phyloP scores from a whole-genome alignment of 2,329 filamentous ascomycete species.

The Tolypocladium ophioglossoides region DNA sequence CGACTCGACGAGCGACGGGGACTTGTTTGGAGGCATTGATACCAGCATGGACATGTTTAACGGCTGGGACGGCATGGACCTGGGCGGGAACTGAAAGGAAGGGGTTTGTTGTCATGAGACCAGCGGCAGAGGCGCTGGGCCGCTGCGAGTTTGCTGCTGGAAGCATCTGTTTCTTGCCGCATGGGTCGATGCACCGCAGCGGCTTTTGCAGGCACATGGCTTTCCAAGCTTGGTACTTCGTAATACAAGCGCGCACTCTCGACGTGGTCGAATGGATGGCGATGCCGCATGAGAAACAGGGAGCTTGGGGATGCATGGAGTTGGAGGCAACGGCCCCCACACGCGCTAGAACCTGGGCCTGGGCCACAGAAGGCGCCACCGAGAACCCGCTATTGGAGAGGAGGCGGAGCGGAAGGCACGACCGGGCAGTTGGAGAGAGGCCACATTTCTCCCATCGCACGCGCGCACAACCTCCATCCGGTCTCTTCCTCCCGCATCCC shows the following conservation, averaged over 20 bases:
- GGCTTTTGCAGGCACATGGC: too few species aligned
- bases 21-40: constrained; percentile 27
- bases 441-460: neutral
- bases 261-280: too few species aligned
- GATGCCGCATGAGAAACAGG: too few species aligned
- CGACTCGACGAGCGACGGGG: constrained; percentile 23
- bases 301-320: too few species aligned
- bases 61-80: constrained; percentile 26
- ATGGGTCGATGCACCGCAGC: too few species aligned
- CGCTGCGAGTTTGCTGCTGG: too few species aligned
- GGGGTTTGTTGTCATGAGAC: neutral
- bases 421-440: neutral
- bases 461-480: neutral
- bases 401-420: neutral
- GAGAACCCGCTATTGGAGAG: neutral
- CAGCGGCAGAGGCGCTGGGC: neutral
- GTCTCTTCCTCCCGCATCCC: neutral
- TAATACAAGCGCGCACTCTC: too few species aligned
- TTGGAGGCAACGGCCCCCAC: neutral
- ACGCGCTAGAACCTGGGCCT: neutral
- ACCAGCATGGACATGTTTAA: constrained; percentile 35
- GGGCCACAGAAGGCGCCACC: neutral
- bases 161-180: too few species aligned
- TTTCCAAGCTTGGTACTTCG: too few species aligned
- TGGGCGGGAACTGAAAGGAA: constrained; percentile 7